Evolutionary conservation across 2,329 filamentous ascomycete genomes (phyloP), one percentile per base, ranked within the genome.

Genomic region (Botrytis medusae): DNA sequence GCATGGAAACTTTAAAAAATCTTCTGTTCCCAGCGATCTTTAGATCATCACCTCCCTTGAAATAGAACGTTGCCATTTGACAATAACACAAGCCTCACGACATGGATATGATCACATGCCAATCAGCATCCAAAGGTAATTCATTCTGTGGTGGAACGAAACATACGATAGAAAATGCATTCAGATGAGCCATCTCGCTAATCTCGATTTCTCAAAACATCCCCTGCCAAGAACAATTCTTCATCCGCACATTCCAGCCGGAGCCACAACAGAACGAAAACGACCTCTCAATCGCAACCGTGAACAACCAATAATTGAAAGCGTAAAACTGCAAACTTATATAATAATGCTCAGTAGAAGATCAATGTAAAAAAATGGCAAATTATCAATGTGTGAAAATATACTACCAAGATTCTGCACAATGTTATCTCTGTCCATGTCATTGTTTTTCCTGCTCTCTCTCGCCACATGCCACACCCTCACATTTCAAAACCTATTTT

Each of bases 401-500:
- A 65, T 7, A 4, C 29, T 4, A 6, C 5, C n/a, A 12, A 46
- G 34, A 65, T 57, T 12, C 51, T 57, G 14, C 22, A 65, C 29
- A 34, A 65, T 65, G 63, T 18, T 65, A 9, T n/a, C 16, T 29
- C 20, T 18, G 6, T 44, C 37, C 44, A 5, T 48, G 10, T 12
- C 29, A 16, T 4, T 65, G 3, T 37, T 34, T 20, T 22, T 12
- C 25, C 48, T 57, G 16, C 25, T 61, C 16, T 34, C 57, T 40
- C 32, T 61, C 51, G 8, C 42, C 51, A 18, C 57, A 32, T 37
- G n/a, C 40, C 51, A 70, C 40, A 70, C 68, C 40, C 29, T 61
- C n/a, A 34, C 68, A 46, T 70, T 70, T 40, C 51, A 70, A 25
- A 70, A 70, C 20, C 68, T 70, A 22, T 70, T 70, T 16, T 34